A percentile compares a stretch with the other conserved stretches of the same genome.
Evolutionary conservation across 2,329 filamentous ascomycete species (phyloP).

Genomic region (Rhinocladiella similis): DNA sequence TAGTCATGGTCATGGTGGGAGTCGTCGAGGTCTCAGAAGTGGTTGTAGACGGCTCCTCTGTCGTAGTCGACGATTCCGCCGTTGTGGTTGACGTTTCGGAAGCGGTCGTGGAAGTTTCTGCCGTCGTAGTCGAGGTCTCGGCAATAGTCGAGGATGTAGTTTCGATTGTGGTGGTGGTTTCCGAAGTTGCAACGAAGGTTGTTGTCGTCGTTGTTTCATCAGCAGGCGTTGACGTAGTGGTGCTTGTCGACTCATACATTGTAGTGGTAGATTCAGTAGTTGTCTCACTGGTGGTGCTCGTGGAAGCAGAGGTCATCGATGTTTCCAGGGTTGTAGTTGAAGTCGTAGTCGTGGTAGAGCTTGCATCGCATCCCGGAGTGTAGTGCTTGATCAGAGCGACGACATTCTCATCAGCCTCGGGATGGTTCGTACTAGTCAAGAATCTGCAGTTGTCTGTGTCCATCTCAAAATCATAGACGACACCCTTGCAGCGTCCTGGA

Average conservation of each 20-base stretch:
- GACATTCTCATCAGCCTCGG: not conserved
- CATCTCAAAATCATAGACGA: conserved; percentile 13
- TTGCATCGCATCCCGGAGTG: conserved; percentile 11
- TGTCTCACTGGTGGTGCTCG: not conserved
- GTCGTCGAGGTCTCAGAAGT: not conserved
- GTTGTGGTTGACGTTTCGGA: not conserved
- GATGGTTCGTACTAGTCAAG: conserved; percentile 5
- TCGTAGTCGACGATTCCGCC: not conserved
- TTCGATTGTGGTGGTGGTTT: not conserved
- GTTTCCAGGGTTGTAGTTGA: conserved; percentile 2
- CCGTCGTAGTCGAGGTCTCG: not conserved
- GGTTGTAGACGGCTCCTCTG: not conserved
- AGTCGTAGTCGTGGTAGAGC: conserved; percentile 1
- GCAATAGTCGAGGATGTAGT: not conserved
- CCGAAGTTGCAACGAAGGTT: not conserved
- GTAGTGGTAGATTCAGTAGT: not conserved
- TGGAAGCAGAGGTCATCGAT: not conserved
- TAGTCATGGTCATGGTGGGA: not conserved
- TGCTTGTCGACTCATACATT: conserved; percentile 2
- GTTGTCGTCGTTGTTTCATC: conserved; percentile 1
- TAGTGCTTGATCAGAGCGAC: conserved; percentile 7
- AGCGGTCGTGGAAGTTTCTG: conserved; percentile 10
- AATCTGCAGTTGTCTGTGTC: conserved; percentile 13
- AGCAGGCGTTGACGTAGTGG: conserved; percentile 2
- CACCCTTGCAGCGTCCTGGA: conserved; percentile 10